Evolutionary conservation across 2,329 filamentous ascomycete species (phyloP).

Genomic region (Fusarium decemcellulare): DNA sequence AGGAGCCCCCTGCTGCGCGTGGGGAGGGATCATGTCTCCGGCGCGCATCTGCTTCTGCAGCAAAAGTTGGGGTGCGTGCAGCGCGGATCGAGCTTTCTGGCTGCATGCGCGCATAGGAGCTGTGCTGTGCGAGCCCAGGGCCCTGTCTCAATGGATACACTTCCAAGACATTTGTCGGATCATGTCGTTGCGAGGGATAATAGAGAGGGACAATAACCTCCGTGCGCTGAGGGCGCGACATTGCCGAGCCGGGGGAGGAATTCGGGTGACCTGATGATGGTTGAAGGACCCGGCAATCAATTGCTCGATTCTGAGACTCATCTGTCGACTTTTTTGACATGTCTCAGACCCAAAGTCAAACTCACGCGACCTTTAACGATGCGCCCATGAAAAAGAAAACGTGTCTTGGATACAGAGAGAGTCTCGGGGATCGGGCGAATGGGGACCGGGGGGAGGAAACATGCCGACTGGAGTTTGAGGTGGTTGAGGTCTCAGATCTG

Average conservation of each 20-base stretch:
- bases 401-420: not conserved
- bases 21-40: not conserved
- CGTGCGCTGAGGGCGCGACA: not conserved
- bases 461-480: slow-evolving; percentile 9
- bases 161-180: slow-evolving; percentile 30
- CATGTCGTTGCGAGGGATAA: slow-evolving; percentile 23
- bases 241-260: slow-evolving; percentile 12
- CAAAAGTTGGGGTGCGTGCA: slow-evolving; percentile 20
- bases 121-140: slow-evolving; percentile 11
- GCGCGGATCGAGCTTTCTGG: slow-evolving; percentile 10
- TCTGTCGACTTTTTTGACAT: slow-evolving; percentile 28
- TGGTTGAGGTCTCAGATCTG: not conserved
- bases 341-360: slow-evolving; percentile 18
- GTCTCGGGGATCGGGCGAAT: slow-evolving; percentile 28
- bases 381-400: not conserved
- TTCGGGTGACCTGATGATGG: not conserved
- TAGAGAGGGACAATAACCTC: not conserved
- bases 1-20: slow-evolving; percentile 1
- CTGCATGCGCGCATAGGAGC: slow-evolving; percentile 16
- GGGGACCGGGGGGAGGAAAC: slow-evolving; percentile 7
- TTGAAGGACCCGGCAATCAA: not conserved
- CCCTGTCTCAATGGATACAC: slow-evolving; percentile 8
- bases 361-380: slow-evolving; percentile 16
- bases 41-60: slow-evolving; percentile 8
- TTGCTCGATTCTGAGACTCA: slow-evolving; percentile 8